phyloP scores from a whole-genome alignment of 2,329 filamentous ascomycete genomes.

The Sclerotinia subarctica region DNA sequence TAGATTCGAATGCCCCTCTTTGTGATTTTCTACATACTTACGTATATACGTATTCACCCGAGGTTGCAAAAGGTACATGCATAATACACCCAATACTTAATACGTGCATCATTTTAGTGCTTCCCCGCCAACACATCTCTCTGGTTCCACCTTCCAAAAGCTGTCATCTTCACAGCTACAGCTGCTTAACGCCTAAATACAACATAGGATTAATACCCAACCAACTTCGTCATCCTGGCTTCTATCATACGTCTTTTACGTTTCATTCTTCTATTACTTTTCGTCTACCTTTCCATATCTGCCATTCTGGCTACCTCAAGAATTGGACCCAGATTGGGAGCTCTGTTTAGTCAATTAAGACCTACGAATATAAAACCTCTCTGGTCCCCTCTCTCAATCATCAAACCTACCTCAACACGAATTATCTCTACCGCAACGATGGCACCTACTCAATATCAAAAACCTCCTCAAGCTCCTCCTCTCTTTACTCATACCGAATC shows the following conservation, averaged over 20 bases:
- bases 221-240: slow-evolving; percentile 13
- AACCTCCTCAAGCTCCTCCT: slow-evolving; percentile 73
- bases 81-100: neutral
- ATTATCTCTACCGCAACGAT: slow-evolving; percentile 53
- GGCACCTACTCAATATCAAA: slow-evolving; percentile 65
- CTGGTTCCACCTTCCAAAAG: neutral
- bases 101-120: neutral
- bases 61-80: neutral
- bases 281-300: slow-evolving; percentile 54
- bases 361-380: slow-evolving; percentile 25
- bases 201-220: slow-evolving; percentile 5
- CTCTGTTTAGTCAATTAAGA: slow-evolving; percentile 55
- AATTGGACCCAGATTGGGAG: slow-evolving; percentile 49
- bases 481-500: slow-evolving; percentile 73
- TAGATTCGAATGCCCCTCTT: neutral
- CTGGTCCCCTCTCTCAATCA: slow-evolving; percentile 12
- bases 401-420: slow-evolving; percentile 1
- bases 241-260: slow-evolving; percentile 27
- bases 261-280: slow-evolving; percentile 50
- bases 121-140: neutral
- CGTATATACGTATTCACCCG: too few relatives aligned
- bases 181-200: neutral
- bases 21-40: too few relatives aligned
- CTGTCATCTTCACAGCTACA: neutral
- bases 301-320: slow-evolving; percentile 64